Evolutionary conservation across 805 yeast genomes (phyloP).

Genomic region (Wickerhamiella occidentalis): DNA sequence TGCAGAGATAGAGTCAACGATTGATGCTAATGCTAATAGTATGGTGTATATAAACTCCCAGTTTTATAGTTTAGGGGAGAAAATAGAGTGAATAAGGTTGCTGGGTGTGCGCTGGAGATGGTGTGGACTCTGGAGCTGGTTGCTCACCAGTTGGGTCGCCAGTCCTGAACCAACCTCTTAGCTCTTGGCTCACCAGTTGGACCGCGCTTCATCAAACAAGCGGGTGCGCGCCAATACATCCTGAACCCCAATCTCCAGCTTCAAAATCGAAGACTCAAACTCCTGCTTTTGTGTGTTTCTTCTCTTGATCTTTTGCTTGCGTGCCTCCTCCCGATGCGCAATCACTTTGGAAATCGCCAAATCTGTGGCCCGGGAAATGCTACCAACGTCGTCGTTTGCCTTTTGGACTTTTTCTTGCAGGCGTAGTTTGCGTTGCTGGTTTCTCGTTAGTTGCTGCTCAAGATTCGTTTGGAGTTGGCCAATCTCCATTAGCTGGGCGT

Average conservation of each 20-base stretch:
- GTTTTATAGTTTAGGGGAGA: not conserved
- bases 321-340: not conserved
- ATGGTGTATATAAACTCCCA: constrained; percentile 4
- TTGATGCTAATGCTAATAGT: not conserved
- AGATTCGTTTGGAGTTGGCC: not conserved
- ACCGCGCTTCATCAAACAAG: constrained; percentile 6
- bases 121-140: too few relatives aligned
- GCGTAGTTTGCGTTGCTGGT: not conserved
- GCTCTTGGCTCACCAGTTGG: constrained; percentile 5
- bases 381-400: not conserved
- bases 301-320: constrained; percentile 7
- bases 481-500: not conserved
- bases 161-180: too few relatives aligned
- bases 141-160: too few relatives aligned
- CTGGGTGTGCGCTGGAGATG: too few relatives aligned
- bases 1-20: constrained; percentile 42
- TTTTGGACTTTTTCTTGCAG: not conserved
- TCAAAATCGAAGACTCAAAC: constrained; percentile 12
- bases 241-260: constrained; percentile 12
- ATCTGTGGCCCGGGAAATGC: not conserved
- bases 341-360: constrained; percentile 1
- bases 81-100: not conserved
- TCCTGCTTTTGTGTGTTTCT: constrained; percentile 11
- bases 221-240: constrained; percentile 12
- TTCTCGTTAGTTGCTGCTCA: constrained; percentile 3